Conservation (phyloP, 495 filamentous ascomycete genomes). For the Hyaloscypha bicolor region DNA sequence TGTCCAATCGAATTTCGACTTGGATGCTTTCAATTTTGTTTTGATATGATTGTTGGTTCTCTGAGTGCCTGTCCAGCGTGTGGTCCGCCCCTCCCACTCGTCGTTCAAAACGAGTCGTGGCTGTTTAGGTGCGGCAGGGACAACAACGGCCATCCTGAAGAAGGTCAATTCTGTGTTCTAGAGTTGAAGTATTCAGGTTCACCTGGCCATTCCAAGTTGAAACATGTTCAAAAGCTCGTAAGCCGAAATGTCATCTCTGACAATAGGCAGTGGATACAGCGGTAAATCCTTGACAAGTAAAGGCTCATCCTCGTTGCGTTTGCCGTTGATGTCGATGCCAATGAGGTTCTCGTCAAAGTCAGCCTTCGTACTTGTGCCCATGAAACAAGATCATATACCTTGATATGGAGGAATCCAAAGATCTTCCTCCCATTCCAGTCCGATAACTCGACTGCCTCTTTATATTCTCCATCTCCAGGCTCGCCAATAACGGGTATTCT, state of each 20-base stretch:
- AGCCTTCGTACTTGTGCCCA: not conserved
- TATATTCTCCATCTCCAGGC: constrained; percentile 1
- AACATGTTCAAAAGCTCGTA: constrained; percentile 31
- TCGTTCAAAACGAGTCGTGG: not conserved
- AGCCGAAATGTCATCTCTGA: constrained; percentile 22
- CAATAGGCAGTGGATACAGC: constrained; percentile 30
- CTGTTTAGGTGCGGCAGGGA: constrained; percentile 10
- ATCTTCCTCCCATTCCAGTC: constrained; percentile 18
- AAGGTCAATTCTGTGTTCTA: not conserved
- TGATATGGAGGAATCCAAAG: constrained; percentile 30
- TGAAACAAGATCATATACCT: constrained; percentile 17
- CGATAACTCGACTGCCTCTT: not conserved
- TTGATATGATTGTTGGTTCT: constrained; percentile 13
- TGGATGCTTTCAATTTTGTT: constrained; percentile 9
- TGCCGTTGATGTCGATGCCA: constrained; percentile 21
- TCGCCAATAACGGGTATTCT: constrained; percentile 30
- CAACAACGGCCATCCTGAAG: constrained; percentile 28
- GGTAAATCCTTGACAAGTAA: constrained; percentile 26
- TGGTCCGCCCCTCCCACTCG: not conserved
- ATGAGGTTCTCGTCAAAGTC: constrained; percentile 23
- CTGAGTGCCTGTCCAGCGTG: constrained; percentile 20
- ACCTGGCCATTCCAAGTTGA: constrained; percentile 30
- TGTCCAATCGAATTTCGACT: not conserved
- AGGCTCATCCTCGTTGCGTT: not conserved
- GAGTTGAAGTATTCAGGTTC: not conserved